Conservation (phyloP, 1,284 basidiomycete genomes). For the Puccinia horiana region DNA sequence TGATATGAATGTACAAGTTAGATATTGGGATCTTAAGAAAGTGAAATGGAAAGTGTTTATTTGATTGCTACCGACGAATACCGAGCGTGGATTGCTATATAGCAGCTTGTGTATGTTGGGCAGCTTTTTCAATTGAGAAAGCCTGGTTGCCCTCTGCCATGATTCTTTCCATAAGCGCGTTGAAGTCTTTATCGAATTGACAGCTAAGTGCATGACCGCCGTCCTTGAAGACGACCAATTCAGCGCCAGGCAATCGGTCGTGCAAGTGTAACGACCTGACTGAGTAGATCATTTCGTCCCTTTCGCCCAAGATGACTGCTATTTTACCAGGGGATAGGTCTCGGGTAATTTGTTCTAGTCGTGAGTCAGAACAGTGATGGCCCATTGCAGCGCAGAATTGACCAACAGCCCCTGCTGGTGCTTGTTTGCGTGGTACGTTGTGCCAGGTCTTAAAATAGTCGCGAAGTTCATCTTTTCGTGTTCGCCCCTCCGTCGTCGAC, state of each 20-base stretch:
- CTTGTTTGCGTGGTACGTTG: conserved; percentile 15
- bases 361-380: conserved; percentile 19
- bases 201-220: conserved; percentile 34
- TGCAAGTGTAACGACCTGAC: conserved; percentile 13
- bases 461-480: not conserved
- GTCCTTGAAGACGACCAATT: conserved; percentile 41
- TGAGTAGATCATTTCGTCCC: conserved; percentile 28
- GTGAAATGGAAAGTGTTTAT: too few species aligned
- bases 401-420: not conserved
- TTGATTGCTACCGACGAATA: too few species aligned
- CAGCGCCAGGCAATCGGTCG: conserved; percentile 20
- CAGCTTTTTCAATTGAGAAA: not conserved
- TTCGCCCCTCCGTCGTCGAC: not conserved
- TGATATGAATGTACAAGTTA: too few species aligned
- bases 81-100: not conserved
- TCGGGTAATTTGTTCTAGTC: not conserved
- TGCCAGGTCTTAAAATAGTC: conserved; percentile 7
- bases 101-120: not conserved
- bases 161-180: conserved; percentile 33
- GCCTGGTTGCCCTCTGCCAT: conserved; percentile 35
- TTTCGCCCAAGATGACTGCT: conserved; percentile 25
- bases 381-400: conserved; percentile 24
- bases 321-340: conserved; percentile 25
- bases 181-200: conserved; percentile 25
- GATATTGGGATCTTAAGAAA: too few species aligned